A percentile compares a stretch with the other conserved stretches of the same genome.
Conservation (phyloP, 2,329 filamentous ascomycete genomes). For the Pseudomassariella vexata region DNA sequence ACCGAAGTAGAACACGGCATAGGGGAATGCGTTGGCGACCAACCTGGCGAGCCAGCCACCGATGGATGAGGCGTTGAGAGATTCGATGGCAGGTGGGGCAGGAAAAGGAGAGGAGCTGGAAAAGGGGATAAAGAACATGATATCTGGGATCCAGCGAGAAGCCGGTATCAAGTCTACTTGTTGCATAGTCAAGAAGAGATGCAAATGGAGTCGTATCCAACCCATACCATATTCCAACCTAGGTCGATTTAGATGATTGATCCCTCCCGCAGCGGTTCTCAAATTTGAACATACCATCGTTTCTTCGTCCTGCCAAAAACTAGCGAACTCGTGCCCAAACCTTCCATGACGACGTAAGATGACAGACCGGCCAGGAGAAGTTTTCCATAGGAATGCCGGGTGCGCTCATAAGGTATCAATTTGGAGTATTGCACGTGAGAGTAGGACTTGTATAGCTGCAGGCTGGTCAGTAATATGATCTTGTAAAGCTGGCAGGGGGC, state of each 20-base stretch:
- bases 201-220: constrained; percentile 44
- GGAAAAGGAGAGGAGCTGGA: constrained; percentile 43
- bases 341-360: constrained; percentile 27
- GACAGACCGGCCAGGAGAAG: constrained; percentile 34
- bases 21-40: constrained; percentile 38
- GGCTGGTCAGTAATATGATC: neutral
- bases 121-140: constrained; percentile 50
- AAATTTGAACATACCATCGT: constrained; percentile 16
- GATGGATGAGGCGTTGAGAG: constrained; percentile 32
- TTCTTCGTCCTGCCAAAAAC: constrained; percentile 13
- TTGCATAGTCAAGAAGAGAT: constrained; percentile 48
- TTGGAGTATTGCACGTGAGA: constrained; percentile 42
- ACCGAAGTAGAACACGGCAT: constrained; percentile 39
- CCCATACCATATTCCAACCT: constrained; percentile 18
- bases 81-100: constrained; percentile 35
- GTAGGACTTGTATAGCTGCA: constrained; percentile 46
- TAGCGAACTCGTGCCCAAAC: constrained; percentile 27
- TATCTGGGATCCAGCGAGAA: constrained; percentile 35
- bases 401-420: constrained; percentile 29
- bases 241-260: constrained; percentile 7
- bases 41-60: constrained; percentile 36
- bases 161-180: constrained; percentile 40
- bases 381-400: constrained; percentile 24
- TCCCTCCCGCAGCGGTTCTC: neutral
- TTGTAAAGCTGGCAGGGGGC: constrained; percentile 10